Evolutionary conservation across 495 filamentous ascomycete species (phyloP), one percentile per base, ranked within the genome.

Genomic region (Aspergillus haitiensis): DNA sequence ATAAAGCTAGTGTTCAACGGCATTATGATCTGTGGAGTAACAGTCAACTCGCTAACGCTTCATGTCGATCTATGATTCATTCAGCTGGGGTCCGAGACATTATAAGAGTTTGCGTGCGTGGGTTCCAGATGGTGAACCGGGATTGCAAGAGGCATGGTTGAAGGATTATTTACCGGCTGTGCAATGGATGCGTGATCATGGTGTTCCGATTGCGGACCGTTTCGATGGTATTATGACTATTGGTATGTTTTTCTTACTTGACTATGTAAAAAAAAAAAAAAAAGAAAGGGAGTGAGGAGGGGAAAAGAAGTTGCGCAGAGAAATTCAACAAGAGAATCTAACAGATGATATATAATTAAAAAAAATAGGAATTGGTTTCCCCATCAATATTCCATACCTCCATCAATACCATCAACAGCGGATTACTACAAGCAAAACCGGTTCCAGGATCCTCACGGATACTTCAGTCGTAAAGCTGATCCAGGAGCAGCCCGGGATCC

Each of bases 221-320:
- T 70, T 66, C 37, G 65, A 70, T 44, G 68, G 68, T 3, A 70
- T 70, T 36, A 68, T 70, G 65, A 68, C 65, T n/a, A 70, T 70
- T 13, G 65, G 67, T 67, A 62, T 11, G 33, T 46, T n/a, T 42
- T 31, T 11, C 32, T 7, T 27, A 7, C 12, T 31, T 49, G 1
- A 3, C 21, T 1, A 3, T 27, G 21, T 27, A 27, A n/a, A n/a
- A n/a, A n/a, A n/a, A n/a, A n/a, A n/a, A n/a, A n/a, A n/a, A n/a
- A n/a, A n/a, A n/a, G n/a, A n/a, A n/a, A n/a, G n/a, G n/a, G 21
- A 40, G 37, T 1, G 37, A 4, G 37, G 37, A 4, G 37, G 37
- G 39, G 9, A 9, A 2, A 9, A 15, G 8, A 8, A 9, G 12
- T 42, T 5, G 4, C 7, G 5, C 15, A 12, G 39, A 2, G 37